Conservation (phyloP, 2,329 filamentous ascomycete genomes). For the Colletotrichum scovillei region DNA sequence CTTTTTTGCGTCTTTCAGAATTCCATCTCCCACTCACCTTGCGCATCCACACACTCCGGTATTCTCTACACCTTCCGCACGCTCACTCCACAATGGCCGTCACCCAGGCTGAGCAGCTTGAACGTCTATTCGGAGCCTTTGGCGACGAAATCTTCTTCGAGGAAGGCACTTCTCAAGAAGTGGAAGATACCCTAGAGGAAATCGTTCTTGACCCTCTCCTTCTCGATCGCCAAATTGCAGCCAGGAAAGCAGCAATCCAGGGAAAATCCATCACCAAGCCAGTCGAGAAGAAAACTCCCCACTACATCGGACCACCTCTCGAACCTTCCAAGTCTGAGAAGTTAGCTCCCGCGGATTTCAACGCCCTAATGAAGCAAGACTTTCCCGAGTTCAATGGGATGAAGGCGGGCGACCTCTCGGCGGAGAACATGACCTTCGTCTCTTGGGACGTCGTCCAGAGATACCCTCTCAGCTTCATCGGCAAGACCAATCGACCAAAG, state of each 20-base stretch:
- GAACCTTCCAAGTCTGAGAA: slow-evolving; percentile 22
- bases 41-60: no score
- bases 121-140: slow-evolving; percentile 2
- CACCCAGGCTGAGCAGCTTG: neutral
- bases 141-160: slow-evolving; percentile 7
- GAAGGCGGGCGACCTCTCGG: slow-evolving; percentile 36
- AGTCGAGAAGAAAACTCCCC: neutral
- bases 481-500: slow-evolving; percentile 60
- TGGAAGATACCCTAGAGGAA: neutral
- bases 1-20: neutral
- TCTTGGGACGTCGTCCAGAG: slow-evolving; percentile 64
- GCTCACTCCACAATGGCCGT: neutral
- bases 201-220: slow-evolving; percentile 14
- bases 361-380: slow-evolving; percentile 9
- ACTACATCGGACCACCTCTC: neutral
- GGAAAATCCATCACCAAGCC: slow-evolving; percentile 4
- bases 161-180: neutral
- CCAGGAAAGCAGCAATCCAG: slow-evolving; percentile 6
- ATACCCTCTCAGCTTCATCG: slow-evolving; percentile 71
- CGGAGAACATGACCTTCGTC: slow-evolving; percentile 52
- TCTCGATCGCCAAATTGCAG: slow-evolving; percentile 19
- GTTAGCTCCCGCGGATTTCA: slow-evolving; percentile 15
- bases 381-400: slow-evolving; percentile 28
- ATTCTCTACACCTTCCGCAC: no score
- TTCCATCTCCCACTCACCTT: no score